Percentiles rank a stretch among this genome's conserved stretches.
These are phyloP conservation scores for Aureobasidium uvarum DNA, from an alignment of 2,329 filamentous ascomycete species.

Conservation along the genomic window DNA sequence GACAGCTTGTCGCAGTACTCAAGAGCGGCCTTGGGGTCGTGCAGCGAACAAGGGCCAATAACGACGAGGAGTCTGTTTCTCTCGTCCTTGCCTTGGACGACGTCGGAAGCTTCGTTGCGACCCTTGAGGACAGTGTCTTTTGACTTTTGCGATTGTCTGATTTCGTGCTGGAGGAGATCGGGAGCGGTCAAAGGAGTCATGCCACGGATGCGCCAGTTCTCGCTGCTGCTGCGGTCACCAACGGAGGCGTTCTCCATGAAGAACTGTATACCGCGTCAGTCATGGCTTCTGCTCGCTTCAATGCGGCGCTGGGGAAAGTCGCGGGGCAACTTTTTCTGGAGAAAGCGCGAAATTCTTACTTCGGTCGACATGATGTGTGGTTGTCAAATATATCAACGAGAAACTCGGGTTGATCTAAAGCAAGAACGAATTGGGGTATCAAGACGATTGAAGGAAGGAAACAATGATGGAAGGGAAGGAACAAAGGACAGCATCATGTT, in stretches of 20 bases:
- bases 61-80: constrained; percentile 68
- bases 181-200: constrained; percentile 92
- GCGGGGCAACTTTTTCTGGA: constrained; percentile 12
- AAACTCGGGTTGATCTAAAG: background rate
- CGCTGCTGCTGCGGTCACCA: constrained; percentile 50
- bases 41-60: constrained; percentile 94
- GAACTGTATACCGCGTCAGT: constrained; percentile 42
- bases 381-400: background rate
- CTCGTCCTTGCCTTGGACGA: constrained; percentile 60
- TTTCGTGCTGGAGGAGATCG: constrained; percentile 92
- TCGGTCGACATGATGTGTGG: constrained; percentile 8
- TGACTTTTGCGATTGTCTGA: constrained; percentile 57
- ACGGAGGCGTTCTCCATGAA: constrained; percentile 52
- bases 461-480: background rate
- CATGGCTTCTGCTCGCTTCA: background rate
- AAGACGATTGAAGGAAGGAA: background rate
- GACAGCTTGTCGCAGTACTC: constrained; percentile 88
- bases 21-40: constrained; percentile 85
- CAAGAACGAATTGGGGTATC: constrained; percentile 11
- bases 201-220: constrained; percentile 63
- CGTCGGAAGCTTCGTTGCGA: constrained; percentile 59
- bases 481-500: background rate
- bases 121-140: constrained; percentile 58
- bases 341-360: background rate
- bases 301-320: background rate